Evolutionary conservation across 2,329 filamentous ascomycete genomes (phyloP).

Genomic region (Penicillium sp.): DNA sequence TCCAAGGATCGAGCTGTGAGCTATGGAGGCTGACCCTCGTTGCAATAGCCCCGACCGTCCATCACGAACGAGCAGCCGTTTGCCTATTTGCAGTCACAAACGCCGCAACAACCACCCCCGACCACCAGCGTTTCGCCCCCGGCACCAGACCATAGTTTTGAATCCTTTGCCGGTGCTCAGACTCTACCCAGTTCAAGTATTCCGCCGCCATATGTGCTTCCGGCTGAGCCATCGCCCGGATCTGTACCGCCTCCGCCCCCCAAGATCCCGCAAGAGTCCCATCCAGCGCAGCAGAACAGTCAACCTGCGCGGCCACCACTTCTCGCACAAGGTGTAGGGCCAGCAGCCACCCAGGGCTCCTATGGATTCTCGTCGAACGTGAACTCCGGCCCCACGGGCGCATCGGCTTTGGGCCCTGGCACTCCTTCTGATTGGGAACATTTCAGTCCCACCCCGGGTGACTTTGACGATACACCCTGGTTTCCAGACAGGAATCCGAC

Average conservation of each 20-base stretch:
- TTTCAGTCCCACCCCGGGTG: conserved; percentile 32
- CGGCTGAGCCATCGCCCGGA: conserved; percentile 15
- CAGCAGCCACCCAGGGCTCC: conserved; percentile 17
- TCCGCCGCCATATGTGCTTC: conserved; percentile 20
- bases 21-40: not conserved
- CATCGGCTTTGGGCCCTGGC: conserved; percentile 40
- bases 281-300: conserved; percentile 27
- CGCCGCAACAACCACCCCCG: conserved; percentile 9
- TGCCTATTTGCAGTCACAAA: conserved; percentile 16
- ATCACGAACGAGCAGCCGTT: conserved; percentile 28
- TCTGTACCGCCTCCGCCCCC: conserved; percentile 38
- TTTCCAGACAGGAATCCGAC: conserved; percentile 19
- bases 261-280: conserved; percentile 39
- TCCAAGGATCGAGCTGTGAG: not conserved
- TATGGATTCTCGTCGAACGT: conserved; percentile 15
- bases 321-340: conserved; percentile 14
- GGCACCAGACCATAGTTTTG: conserved; percentile 18
- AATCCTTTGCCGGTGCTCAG: conserved; percentile 10
- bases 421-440: conserved; percentile 48
- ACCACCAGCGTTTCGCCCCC: conserved; percentile 15
- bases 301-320: conserved; percentile 14
- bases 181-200: conserved; percentile 12
- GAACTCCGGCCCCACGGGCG: conserved; percentile 17
- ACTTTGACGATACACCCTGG: conserved; percentile 35
- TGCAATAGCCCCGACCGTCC: conserved; percentile 34